These are phyloP conservation scores for Malassezia psittaci DNA, from an alignment of 1,284 basidiomycete genomes.

Conservation along the genomic window DNA sequence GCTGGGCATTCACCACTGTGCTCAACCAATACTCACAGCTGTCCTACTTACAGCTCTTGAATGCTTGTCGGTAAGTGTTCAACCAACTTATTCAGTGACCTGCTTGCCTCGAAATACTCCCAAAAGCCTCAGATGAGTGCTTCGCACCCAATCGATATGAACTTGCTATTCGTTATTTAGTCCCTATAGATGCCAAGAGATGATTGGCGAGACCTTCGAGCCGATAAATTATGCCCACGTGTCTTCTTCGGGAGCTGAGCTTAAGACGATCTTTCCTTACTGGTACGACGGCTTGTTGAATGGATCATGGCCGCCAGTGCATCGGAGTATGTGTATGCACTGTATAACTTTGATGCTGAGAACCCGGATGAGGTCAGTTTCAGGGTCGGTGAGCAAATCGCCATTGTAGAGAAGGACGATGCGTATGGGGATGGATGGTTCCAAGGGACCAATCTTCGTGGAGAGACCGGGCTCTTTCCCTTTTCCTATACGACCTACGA, in stretches of 20 bases:
- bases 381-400: conserved; percentile 71
- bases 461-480: conserved; percentile 80
- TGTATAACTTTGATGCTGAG: conserved; percentile 79
- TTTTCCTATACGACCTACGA: conserved; percentile 64
- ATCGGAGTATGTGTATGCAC: conserved; percentile 51
- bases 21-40: conserved; percentile 52
- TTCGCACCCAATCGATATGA: conserved; percentile 44
- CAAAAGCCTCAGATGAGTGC: conserved; percentile 49
- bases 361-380: conserved; percentile 88
- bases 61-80: conserved; percentile 30
- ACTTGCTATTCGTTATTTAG: conserved; percentile 36
- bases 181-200: background rate
- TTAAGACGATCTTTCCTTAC: background rate
- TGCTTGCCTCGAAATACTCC: conserved; percentile 40
- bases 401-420: conserved; percentile 86
- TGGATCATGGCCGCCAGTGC: conserved; percentile 13
- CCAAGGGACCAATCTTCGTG: conserved; percentile 72
- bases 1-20: conserved; percentile 42
- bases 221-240: background rate
- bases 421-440: conserved; percentile 96
- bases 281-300: background rate
- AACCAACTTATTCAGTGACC: conserved; percentile 37
- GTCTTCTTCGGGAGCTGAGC: background rate
- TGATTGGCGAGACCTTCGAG: background rate
- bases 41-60: conserved; percentile 43